phyloP scores from a whole-genome alignment of 257 asterid genomes.

The Lithospermum erythrorhizon region DNA sequence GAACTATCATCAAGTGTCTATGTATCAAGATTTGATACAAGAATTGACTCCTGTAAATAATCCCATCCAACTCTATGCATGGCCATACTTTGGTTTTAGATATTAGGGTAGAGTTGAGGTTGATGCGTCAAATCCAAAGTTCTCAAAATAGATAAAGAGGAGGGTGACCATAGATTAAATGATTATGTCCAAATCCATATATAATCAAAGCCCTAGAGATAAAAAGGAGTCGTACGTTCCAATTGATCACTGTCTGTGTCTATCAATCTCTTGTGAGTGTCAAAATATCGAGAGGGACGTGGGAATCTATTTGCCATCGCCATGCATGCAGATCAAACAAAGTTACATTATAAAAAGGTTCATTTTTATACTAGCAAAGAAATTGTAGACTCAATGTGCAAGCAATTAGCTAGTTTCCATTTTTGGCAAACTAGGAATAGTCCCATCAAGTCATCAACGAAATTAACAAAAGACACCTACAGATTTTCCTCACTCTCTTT shows the following conservation, averaged over 20 bases:
- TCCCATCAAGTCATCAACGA: too few relatives aligned
- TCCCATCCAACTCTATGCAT: too few relatives aligned
- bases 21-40: too few relatives aligned
- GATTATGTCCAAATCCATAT: constrained; percentile 49
- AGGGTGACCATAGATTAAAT: constrained; percentile 35
- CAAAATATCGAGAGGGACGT: constrained; percentile 12
- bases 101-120: too few relatives aligned
- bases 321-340: constrained; percentile 8
- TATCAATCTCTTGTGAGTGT: not conserved
- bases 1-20: too few relatives aligned
- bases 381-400: constrained; percentile 27
- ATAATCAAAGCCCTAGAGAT: constrained; percentile 21
- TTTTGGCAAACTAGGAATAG: constrained; percentile 46
- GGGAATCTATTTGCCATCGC: constrained; percentile 27
- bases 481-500: constrained; percentile 10
- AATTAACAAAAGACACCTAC: constrained; percentile 32
- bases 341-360: constrained; percentile 18
- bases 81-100: too few relatives aligned
- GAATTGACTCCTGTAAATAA: too few relatives aligned
- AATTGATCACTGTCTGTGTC: not conserved
- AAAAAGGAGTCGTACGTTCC: constrained; percentile 3
- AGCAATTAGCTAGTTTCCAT: constrained; percentile 23
- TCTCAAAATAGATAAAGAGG: constrained; percentile 26
- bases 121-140: constrained; percentile 26
- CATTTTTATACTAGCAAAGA: constrained; percentile 40